These are phyloP conservation scores for Aspergillus fumigatus DNA, from an alignment of 2,329 filamentous ascomycete genomes.

Conservation along the genomic window DNA sequence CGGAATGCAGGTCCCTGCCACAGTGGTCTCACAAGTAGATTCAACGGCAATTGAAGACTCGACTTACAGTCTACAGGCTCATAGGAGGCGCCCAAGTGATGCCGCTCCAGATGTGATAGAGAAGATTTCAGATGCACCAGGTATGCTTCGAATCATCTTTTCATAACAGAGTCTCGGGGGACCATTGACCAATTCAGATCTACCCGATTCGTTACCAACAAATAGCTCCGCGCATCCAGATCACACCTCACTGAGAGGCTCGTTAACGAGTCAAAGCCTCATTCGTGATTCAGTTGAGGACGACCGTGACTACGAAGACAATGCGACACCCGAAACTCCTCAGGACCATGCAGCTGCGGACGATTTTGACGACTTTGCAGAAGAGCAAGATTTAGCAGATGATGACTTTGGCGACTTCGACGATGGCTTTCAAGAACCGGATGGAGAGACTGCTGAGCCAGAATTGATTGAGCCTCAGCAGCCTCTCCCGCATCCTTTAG, in stretches of 20 bases:
- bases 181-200: conserved; percentile 60
- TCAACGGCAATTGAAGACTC: conserved; percentile 32
- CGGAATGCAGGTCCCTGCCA: conserved; percentile 37
- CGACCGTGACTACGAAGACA: conserved; percentile 30
- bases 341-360: conserved; percentile 65
- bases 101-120: conserved; percentile 41
- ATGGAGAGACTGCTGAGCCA: conserved; percentile 24
- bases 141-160: conserved; percentile 48
- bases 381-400: conserved; percentile 48
- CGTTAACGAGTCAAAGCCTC: conserved; percentile 30
- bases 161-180: conserved; percentile 40
- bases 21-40: conserved; percentile 42
- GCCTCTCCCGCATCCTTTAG: conserved; percentile 32
- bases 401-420: conserved; percentile 64
- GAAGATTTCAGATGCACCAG: conserved; percentile 45
- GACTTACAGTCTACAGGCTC: conserved; percentile 33
- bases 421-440: conserved; percentile 56
- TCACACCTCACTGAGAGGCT: conserved; percentile 35
- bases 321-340: conserved; percentile 60
- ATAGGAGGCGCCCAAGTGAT: conserved; percentile 39
- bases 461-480: conserved; percentile 18
- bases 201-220: conserved; percentile 46
- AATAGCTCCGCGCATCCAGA: conserved; percentile 45
- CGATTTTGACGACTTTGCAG: conserved; percentile 51
- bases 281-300: conserved; percentile 47